A percentile compares a stretch with the other conserved stretches of the same genome.
Evolutionary conservation across 2,329 filamentous ascomycete genomes (phyloP).

Genomic region (Aspergillus fumigatiaffinis): DNA sequence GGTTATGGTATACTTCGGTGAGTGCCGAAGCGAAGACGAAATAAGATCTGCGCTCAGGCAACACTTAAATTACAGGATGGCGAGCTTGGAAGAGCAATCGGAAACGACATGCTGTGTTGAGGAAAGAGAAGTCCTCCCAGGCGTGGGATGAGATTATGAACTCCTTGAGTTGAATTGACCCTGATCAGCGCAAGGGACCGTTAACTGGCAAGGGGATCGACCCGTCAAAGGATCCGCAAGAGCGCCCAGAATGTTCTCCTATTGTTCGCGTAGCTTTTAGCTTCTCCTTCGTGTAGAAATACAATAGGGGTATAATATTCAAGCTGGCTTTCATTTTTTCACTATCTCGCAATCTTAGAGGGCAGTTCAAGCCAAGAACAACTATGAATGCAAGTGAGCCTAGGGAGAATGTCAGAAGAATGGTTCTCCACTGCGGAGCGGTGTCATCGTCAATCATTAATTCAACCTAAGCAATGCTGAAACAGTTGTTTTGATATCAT

Average conservation of each 20-base stretch:
- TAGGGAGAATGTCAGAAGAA: background rate
- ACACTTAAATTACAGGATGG: no score
- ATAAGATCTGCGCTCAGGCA: no score
- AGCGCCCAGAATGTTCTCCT: background rate
- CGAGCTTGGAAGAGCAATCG: no score
- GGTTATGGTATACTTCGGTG: background rate
- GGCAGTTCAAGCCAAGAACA: background rate
- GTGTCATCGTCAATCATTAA: background rate
- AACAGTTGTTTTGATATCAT: background rate
- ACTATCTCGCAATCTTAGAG: background rate
- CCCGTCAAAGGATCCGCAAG: background rate
- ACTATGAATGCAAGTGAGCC: background rate
- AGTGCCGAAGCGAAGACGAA: background rate
- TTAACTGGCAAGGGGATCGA: background rate
- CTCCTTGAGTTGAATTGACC: background rate
- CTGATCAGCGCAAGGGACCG: background rate
- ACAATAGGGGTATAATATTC: background rate
- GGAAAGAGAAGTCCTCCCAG: background rate
- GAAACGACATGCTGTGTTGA: background rate
- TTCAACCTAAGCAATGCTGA: background rate
- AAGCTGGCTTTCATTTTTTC: background rate
- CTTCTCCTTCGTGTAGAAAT: background rate
- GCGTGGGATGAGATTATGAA: background rate
- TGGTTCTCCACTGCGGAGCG: background rate
- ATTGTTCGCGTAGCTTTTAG: background rate